phyloP scores from a whole-genome alignment of 345 rosid species.

The Isatis tinctoria region DNA sequence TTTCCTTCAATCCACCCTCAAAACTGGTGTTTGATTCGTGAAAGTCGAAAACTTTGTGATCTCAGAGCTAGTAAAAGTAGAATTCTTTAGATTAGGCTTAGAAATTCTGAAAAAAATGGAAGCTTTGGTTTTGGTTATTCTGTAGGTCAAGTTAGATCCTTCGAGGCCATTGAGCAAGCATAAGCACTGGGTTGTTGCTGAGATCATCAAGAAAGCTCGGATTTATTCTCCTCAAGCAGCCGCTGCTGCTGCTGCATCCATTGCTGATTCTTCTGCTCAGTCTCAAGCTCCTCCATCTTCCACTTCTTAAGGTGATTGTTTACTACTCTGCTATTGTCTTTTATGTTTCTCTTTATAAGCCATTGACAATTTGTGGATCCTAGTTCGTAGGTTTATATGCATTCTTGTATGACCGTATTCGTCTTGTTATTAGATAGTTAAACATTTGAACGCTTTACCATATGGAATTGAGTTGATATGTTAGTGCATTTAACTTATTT shows the following conservation, averaged over 20 bases:
- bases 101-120: background rate
- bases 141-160: slow-evolving; percentile 77
- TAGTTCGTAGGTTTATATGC: background rate
- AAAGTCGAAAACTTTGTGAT: background rate
- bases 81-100: background rate
- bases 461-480: background rate
- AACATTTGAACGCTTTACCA: background rate
- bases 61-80: background rate
- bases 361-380: too few relatives aligned
- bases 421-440: background rate
- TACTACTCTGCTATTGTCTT: background rate
- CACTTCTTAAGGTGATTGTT: slow-evolving; percentile 29
- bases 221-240: slow-evolving; percentile 48
- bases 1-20: background rate
- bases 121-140: background rate
- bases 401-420: background rate
- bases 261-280: slow-evolving; percentile 9
- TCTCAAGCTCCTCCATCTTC: slow-evolving; percentile 25
- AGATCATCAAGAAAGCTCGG: slow-evolving; percentile 80
- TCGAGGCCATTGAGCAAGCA: slow-evolving; percentile 94
- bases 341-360: too few relatives aligned
- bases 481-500: background rate
- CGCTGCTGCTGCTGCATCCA: slow-evolving; percentile 10
- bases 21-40: background rate
- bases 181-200: slow-evolving; percentile 89